Evolutionary conservation across 805 yeast species (phyloP).

Genomic region (Torulaspora microellipsoides): DNA sequence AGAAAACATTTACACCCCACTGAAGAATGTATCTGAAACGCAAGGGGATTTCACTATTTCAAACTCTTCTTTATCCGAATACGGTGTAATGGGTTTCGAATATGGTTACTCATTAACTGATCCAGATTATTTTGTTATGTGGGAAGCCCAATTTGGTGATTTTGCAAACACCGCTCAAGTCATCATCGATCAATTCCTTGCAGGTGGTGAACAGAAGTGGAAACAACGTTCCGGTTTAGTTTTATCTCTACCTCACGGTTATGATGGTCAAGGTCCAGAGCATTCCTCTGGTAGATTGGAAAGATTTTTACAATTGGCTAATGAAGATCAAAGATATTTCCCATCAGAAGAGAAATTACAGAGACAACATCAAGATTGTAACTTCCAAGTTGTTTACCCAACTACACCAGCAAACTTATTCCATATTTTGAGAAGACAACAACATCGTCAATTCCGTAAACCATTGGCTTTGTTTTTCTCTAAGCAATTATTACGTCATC

Average conservation of each 20-base stretch:
- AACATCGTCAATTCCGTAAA: conserved; percentile 98
- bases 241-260: conserved; percentile 96
- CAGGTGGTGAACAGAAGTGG: conserved; percentile 98
- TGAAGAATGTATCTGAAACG: conserved; percentile 68
- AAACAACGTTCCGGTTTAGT: conserved; percentile 97
- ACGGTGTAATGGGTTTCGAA: conserved; percentile 99
- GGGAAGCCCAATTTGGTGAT: conserved; percentile 99
- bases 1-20: conserved; percentile 79
- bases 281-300: conserved; percentile 97
- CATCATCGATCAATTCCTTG: conserved; percentile 90
- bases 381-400: conserved; percentile 97
- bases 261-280: conserved; percentile 99
- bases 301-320: conserved; percentile 91
- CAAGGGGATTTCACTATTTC: conserved; percentile 86
- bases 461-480: conserved; percentile 87
- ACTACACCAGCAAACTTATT: conserved; percentile 95
- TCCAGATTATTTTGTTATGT: conserved; percentile 93
- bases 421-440: conserved; percentile 97
- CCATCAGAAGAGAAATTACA: conserved; percentile 84
- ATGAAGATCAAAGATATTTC: conserved; percentile 93
- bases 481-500: conserved; percentile 91
- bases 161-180: conserved; percentile 99
- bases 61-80: conserved; percentile 95
- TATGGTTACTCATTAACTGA: conserved; percentile 97
- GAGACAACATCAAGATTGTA: conserved; percentile 98